phyloP scores from a whole-genome alignment of 2,329 filamentous ascomycete genomes.

The Paramyrothecium roridum region DNA sequence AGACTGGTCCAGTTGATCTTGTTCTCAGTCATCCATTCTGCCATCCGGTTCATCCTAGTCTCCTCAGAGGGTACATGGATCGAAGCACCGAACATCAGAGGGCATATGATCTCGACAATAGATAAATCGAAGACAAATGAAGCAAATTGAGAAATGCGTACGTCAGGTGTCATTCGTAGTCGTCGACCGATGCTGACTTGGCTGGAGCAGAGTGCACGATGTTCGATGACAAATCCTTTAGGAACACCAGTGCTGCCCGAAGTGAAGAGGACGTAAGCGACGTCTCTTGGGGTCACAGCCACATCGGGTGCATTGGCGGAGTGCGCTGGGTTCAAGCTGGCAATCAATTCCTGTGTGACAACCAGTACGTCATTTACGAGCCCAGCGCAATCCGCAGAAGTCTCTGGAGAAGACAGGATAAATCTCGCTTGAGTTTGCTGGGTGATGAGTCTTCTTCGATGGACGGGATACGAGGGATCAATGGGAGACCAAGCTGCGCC shows the following conservation, averaged over 20 bases:
- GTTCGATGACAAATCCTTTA: constrained; percentile 13
- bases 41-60: constrained; percentile 3
- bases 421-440: constrained; percentile 4
- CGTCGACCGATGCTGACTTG: neutral
- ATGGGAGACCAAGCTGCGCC: constrained; percentile 26
- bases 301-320: neutral
- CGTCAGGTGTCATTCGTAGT: neutral
- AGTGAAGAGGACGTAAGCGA: constrained; percentile 12
- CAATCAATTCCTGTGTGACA: neutral
- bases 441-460: constrained; percentile 9
- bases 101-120: constrained; percentile 3
- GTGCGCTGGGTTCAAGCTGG: neutral
- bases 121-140: constrained; percentile 9
- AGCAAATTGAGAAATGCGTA: constrained; percentile 7
- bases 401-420: neutral
- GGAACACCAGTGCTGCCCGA: constrained; percentile 12
- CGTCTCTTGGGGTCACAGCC: neutral
- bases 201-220: constrained; percentile 4
- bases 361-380: neutral
- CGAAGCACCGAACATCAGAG: constrained; percentile 8
- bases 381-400: neutral
- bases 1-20: constrained; percentile 3
- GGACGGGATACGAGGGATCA: constrained; percentile 32
- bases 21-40: constrained; percentile 1
- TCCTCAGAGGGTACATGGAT: constrained; percentile 9